phyloP scores from a whole-genome alignment of 192 early-diverging fungal species.

The Oehlia diaphana region DNA sequence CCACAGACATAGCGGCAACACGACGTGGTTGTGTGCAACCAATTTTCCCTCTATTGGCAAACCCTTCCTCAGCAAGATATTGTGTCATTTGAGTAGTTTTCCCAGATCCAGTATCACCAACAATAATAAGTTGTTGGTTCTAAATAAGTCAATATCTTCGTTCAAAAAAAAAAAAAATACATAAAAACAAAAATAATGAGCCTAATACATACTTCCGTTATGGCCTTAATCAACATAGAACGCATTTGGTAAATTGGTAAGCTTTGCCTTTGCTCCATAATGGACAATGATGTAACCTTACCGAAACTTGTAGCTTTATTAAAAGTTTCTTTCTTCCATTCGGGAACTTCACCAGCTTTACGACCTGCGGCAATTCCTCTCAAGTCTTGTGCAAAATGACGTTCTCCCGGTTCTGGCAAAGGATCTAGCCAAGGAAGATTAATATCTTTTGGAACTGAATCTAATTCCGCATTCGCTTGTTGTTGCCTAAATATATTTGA shows the following conservation, averaged over 20 bases:
- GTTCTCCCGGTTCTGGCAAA: slow-evolving; percentile 84
- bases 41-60: slow-evolving; percentile 82
- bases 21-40: slow-evolving; percentile 99
- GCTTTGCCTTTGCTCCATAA: slow-evolving; percentile 81
- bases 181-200: background rate
- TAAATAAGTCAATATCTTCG: background rate
- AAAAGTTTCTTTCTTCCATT: slow-evolving; percentile 86
- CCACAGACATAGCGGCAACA: slow-evolving; percentile 98
- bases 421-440: slow-evolving; percentile 93
- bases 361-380: slow-evolving; percentile 65
- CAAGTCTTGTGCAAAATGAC: slow-evolving; percentile 94
- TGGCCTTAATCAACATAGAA: slow-evolving; percentile 74
- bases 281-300: slow-evolving; percentile 79
- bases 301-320: slow-evolving; percentile 91
- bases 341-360: slow-evolving; percentile 73
- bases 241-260: slow-evolving; percentile 88
- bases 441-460: slow-evolving; percentile 83
- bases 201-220: slow-evolving; percentile 50
- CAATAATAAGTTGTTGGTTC: slow-evolving; percentile 79
- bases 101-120: slow-evolving; percentile 97
- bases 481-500: slow-evolving; percentile 63
- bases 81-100: slow-evolving; percentile 99
- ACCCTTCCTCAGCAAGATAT: slow-evolving; percentile 96
- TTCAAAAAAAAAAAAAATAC: background rate
- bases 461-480: slow-evolving; percentile 71